A percentile compares a stretch with the other conserved stretches of the same genome.
Conservation (phyloP, 2,329 filamentous ascomycete genomes). For the Fusarium austroafricanum region DNA sequence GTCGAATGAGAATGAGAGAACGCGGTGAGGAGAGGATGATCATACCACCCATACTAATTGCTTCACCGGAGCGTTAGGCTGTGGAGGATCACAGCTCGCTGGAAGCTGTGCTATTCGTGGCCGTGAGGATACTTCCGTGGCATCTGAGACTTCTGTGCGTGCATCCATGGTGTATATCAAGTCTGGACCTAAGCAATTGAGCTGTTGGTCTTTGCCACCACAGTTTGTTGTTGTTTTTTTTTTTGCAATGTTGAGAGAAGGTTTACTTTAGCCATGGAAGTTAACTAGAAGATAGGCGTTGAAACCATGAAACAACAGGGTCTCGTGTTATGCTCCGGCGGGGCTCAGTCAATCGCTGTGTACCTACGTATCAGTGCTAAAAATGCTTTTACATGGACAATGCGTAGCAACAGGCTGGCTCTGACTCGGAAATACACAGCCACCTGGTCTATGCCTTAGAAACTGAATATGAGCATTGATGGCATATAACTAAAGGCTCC, state of each 20-base stretch:
- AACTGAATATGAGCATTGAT: neutral
- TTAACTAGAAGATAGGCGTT: neutral
- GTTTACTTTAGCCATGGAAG: neutral
- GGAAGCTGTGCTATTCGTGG: constrained; percentile 70
- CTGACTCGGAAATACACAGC: neutral
- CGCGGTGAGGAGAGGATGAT: constrained; percentile 1
- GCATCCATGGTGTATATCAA: constrained; percentile 40
- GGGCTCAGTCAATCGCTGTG: constrained; percentile 12
- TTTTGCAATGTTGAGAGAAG: constrained; percentile 11
- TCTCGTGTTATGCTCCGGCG: constrained; percentile 19
- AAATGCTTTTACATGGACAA: neutral
- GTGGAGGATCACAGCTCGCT: constrained; percentile 86
- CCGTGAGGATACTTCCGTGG: constrained; percentile 45
- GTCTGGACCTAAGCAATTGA: neutral
- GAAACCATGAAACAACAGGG: constrained; percentile 19
- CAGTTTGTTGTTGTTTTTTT: neutral
- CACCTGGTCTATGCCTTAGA: neutral
- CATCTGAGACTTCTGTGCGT: constrained; percentile 43
- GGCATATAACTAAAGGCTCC: neutral
- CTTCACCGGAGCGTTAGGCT: constrained; percentile 74
- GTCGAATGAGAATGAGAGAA: neutral
- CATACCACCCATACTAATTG: constrained; percentile 88
- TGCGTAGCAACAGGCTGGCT: neutral
- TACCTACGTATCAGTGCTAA: constrained; percentile 17
- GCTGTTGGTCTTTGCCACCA: neutral